These are phyloP conservation scores for Gardenia jasminoides DNA, from an alignment of 257 asterid species.

Conservation along the genomic window DNA sequence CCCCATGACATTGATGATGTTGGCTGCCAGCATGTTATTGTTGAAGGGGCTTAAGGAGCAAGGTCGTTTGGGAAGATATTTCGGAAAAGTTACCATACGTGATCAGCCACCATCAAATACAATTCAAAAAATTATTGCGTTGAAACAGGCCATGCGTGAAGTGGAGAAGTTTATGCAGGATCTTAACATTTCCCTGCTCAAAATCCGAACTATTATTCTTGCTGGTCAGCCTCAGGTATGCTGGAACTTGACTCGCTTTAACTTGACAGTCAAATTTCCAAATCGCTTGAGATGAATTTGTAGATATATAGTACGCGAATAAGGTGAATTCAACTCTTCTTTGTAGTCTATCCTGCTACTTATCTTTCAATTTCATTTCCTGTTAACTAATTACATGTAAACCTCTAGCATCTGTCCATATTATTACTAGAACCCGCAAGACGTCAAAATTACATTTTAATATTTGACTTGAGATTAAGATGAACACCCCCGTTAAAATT, in stretches of 20 bases:
- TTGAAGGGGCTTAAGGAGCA: conserved; percentile 94
- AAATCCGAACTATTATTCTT: conserved; percentile 73
- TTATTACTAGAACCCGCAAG: neutral
- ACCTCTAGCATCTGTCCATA: neutral
- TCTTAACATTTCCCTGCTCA: conserved; percentile 75
- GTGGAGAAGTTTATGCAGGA: conserved; percentile 81
- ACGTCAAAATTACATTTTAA: no score
- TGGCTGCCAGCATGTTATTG: conserved; percentile 71
- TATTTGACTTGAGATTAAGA: no score
- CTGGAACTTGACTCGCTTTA: neutral
- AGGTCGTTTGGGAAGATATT: conserved; percentile 93
- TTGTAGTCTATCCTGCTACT: neutral
- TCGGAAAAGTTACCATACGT: conserved; percentile 81
- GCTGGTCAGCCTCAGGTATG: conserved; percentile 94
- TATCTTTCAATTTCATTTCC: neutral
- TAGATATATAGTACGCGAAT: neutral
- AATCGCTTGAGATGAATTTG: neutral
- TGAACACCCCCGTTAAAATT: no score
- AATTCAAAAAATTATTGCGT: conserved; percentile 81
- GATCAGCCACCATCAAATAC: conserved; percentile 97
- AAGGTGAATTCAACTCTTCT: neutral
- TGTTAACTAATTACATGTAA: neutral
- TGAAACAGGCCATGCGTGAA: conserved; percentile 91
- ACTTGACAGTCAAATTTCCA: neutral
- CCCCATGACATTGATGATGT: conserved; percentile 70